Evolutionary conservation across 1,284 basidiomycete species (phyloP), one percentile per base, ranked within the genome.

Genomic region (Golubevia pallescens): DNA sequence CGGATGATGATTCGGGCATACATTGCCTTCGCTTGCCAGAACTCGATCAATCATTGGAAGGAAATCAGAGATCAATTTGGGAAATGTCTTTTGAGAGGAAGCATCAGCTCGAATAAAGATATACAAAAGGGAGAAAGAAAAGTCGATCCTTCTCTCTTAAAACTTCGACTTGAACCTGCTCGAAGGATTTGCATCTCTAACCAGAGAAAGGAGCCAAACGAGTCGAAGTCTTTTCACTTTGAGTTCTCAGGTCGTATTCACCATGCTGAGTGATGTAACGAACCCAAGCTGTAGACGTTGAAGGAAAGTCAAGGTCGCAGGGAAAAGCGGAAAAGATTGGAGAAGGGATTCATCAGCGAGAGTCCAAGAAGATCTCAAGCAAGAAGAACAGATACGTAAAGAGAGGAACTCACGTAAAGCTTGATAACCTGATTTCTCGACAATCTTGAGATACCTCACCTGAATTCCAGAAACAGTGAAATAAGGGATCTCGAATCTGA

Each of bases 401-500:
- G 28, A 2, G 2, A 48, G 10, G n/a, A 58, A 78, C 84, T 65
- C 66, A 87, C 84, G 94, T 66, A 95, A 86, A 0, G 94, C 94
- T 86, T 97, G 93, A 61, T 74, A 63, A 86, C 95, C 96, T 66
- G 93, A 95, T 89, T 99, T 98, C 87, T 99, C 97, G 0, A 98
- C 95, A 63, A 99, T 95, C 87, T 99, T 99, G 73, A 94, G 88
- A 85, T 97, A 98, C 62, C 95, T 90, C 16, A 98, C 96, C 86
- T 97, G 94, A 68, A 98, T 97, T 7, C 97, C 96, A 0, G 94
- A 97, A 1, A 87, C 86, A 0, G 95, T 97, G 85, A 97, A 97
- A 88, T 97, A 97, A 1, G 96, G 95, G 56, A 99, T 97, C 88
- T 99, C 96, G 75, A 95, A 99, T 86, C 94, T 95, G 86, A 98